Percentiles rank a stretch among this genome's conserved stretches.
Conservation (phyloP, 2,329 filamentous ascomycete genomes). For the Zarea fungicola region DNA sequence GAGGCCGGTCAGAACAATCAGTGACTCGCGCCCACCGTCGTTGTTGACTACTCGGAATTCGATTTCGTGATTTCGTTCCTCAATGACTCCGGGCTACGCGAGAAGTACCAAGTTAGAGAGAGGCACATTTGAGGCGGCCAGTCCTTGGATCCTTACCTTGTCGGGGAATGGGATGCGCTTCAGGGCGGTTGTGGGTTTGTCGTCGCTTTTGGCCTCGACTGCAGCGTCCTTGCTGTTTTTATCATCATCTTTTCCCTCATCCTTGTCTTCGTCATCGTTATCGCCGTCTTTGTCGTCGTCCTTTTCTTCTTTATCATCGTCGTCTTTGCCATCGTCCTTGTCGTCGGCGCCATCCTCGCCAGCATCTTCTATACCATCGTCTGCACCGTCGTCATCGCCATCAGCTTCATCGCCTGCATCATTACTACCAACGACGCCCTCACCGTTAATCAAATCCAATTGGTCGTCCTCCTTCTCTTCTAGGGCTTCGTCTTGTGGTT, state of each 20-base stretch:
- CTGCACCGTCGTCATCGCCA: constrained; percentile 3
- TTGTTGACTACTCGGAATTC: constrained; percentile 98
- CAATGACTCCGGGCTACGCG: constrained; percentile 72
- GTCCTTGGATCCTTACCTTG: constrained; percentile 51
- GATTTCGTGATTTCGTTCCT: constrained; percentile 90
- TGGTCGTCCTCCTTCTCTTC: constrained; percentile 3
- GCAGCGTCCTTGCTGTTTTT: no score
- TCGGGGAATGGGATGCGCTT: constrained; percentile 81
- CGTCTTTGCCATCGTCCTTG: background rate
- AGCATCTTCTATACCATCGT: background rate
- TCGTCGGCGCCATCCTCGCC: constrained; percentile 6
- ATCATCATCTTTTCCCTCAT: constrained; percentile 4
- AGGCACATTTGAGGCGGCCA: background rate
- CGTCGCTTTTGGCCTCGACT: constrained; percentile 27
- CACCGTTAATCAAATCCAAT: background rate
- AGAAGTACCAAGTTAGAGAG: constrained; percentile 13
- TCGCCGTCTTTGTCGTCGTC: constrained; percentile 1
- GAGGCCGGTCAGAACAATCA: constrained; percentile 89
- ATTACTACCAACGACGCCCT: background rate
- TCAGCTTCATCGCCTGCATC: background rate
- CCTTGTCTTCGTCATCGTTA: background rate
- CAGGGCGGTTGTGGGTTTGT: constrained; percentile 38
- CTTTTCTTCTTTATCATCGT: background rate
- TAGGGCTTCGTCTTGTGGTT: constrained; percentile 1
- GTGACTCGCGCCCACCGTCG: constrained; percentile 78